phyloP scores from a whole-genome alignment of 2,329 filamentous ascomycete genomes.

The Rhytidhysteron rufulum region DNA sequence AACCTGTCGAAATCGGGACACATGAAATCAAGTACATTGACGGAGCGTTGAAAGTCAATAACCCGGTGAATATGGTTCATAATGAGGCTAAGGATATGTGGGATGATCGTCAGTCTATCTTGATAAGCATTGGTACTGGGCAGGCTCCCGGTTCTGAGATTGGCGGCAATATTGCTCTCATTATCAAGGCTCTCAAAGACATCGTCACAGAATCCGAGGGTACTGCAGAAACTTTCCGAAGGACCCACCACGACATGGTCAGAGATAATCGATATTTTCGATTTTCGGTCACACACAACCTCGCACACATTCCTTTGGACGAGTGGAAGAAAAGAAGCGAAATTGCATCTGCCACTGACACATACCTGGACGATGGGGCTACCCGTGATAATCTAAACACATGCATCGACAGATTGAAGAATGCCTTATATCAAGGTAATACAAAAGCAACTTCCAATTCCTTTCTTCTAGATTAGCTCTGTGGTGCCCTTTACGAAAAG shows the following conservation, averaged over 20 bases:
- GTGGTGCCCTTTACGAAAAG: too few relatives aligned
- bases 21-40: constrained; percentile 3
- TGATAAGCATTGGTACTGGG: constrained; percentile 27
- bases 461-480: too few relatives aligned
- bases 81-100: constrained; percentile 2
- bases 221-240: constrained; percentile 2
- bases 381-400: too few relatives aligned
- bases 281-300: constrained; percentile 1
- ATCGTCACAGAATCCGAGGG: constrained; percentile 3
- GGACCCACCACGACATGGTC: constrained; percentile 5
- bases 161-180: not conserved
- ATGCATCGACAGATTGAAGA: too few relatives aligned
- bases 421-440: too few relatives aligned
- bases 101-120: constrained; percentile 22
- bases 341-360: constrained; percentile 3
- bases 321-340: constrained; percentile 3
- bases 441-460: too few relatives aligned
- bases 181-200: constrained; percentile 7
- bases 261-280: constrained; percentile 4
- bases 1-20: constrained; percentile 2
- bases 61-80: constrained; percentile 1
- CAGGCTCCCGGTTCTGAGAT: constrained; percentile 1
- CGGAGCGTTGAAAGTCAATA: constrained; percentile 3
- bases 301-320: constrained; percentile 3
- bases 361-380: too few relatives aligned